Conservation (phyloP, 140 eudicot genomes). For the Erigeron philadelphicus region DNA sequence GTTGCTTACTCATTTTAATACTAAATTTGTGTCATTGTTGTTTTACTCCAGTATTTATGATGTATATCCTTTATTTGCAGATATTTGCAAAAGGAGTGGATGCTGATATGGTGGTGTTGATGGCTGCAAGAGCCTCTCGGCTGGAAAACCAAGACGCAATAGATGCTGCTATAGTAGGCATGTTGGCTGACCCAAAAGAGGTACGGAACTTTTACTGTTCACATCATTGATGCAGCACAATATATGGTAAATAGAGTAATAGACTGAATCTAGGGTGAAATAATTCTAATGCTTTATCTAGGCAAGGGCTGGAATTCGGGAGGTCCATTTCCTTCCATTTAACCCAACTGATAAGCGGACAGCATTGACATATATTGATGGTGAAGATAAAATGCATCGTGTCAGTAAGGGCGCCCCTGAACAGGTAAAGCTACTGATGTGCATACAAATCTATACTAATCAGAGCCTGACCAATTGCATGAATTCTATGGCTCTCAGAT, state of each 20-base stretch:
- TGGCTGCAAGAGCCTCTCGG: slow-evolving; percentile 89
- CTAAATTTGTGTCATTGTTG: neutral
- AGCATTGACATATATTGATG: slow-evolving; percentile 65
- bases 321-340: slow-evolving; percentile 82
- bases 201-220: slow-evolving; percentile 15
- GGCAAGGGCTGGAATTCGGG: slow-evolving; percentile 83
- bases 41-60: neutral
- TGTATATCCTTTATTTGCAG: slow-evolving; percentile 30
- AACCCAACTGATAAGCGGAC: slow-evolving; percentile 87
- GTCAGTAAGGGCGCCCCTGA: slow-evolving; percentile 97
- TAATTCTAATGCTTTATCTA: slow-evolving; percentile 19
- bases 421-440: slow-evolving; percentile 44
- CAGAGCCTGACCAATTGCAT: slow-evolving; percentile 5
- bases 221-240: neutral
- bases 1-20: slow-evolving; percentile 27
- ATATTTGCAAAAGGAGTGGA: slow-evolving; percentile 78
- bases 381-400: slow-evolving; percentile 65
- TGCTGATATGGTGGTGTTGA: slow-evolving; percentile 66
- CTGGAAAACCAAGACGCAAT: slow-evolving; percentile 90
- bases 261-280: slow-evolving; percentile 1
- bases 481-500: slow-evolving; percentile 39
- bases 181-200: slow-evolving; percentile 87
- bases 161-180: slow-evolving; percentile 79
- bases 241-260: neutral
- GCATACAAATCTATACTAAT: neutral